Conservation (phyloP, 2,329 filamentous ascomycete species). For the Bimuria novae-zelandiae region DNA sequence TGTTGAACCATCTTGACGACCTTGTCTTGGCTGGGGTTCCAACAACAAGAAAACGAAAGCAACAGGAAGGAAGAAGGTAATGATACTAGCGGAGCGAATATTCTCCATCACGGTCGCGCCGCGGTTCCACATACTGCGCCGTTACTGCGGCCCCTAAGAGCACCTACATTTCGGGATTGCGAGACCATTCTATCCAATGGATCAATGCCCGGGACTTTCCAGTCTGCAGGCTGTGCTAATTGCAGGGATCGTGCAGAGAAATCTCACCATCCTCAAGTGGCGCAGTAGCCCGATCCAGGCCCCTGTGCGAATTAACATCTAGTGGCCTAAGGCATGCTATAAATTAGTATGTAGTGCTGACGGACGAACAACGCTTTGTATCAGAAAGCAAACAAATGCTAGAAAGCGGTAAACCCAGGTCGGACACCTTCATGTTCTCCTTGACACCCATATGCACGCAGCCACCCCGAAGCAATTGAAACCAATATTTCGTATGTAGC, state of each 20-base stretch:
- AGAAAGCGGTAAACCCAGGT: too few species aligned
- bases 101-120: not conserved
- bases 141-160: constrained; percentile 1
- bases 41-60: not conserved
- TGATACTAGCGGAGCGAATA: constrained; percentile 1
- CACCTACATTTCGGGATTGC: too few species aligned
- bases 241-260: not conserved
- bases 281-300: not conserved
- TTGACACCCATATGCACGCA: too few species aligned
- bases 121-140: not conserved
- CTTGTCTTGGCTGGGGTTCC: constrained; percentile 1
- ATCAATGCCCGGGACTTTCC: too few species aligned
- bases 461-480: too few species aligned
- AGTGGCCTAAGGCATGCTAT: too few species aligned
- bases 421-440: too few species aligned
- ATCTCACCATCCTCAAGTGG: not conserved
- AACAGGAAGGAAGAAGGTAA: not conserved
- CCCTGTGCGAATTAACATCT: not conserved
- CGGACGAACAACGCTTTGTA: not conserved
- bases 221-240: constrained; percentile 1
- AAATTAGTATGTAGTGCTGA: not conserved
- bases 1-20: not conserved
- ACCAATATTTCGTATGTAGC: not conserved
- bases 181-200: not conserved
- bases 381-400: not conserved